These are phyloP conservation scores for Fomes fomentarius DNA, from an alignment of 1,284 basidiomycete genomes.

Conservation along the genomic window DNA sequence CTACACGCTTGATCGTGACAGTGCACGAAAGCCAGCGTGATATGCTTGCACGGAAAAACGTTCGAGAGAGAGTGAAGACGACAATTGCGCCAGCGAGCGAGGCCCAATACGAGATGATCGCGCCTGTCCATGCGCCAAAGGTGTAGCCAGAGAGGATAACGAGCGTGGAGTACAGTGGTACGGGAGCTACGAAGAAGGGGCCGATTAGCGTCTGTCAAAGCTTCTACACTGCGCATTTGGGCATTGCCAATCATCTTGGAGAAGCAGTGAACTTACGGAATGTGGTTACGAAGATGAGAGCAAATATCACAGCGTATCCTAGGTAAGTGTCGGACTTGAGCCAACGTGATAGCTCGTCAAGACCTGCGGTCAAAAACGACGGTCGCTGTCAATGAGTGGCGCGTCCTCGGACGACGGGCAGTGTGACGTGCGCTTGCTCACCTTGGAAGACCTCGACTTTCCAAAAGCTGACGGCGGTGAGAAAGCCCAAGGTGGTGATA, in stretches of 20 bases:
- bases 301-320: constrained; percentile 74
- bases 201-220: constrained; percentile 10
- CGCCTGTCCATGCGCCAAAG: constrained; percentile 80
- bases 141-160: constrained; percentile 88
- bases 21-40: constrained; percentile 71
- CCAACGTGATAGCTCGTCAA: constrained; percentile 76
- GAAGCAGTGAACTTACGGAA: constrained; percentile 63
- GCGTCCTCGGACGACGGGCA: background rate
- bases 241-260: background rate
- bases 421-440: constrained; percentile 38
- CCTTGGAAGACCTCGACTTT: constrained; percentile 72
- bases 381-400: constrained; percentile 5
- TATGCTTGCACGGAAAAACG: constrained; percentile 71
- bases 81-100: constrained; percentile 79
- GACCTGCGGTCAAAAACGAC: constrained; percentile 42
- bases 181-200: constrained; percentile 55
- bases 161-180: constrained; percentile 87
- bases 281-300: constrained; percentile 80
- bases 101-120: constrained; percentile 83
- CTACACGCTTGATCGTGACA: constrained; percentile 70
- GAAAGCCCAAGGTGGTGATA: constrained; percentile 67
- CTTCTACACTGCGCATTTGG: background rate
- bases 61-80: constrained; percentile 78
- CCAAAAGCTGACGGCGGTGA: constrained; percentile 75
- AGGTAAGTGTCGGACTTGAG: constrained; percentile 65